phyloP scores from a whole-genome alignment of 768 basidiomycete species.

The Podaxis sp. region DNA sequence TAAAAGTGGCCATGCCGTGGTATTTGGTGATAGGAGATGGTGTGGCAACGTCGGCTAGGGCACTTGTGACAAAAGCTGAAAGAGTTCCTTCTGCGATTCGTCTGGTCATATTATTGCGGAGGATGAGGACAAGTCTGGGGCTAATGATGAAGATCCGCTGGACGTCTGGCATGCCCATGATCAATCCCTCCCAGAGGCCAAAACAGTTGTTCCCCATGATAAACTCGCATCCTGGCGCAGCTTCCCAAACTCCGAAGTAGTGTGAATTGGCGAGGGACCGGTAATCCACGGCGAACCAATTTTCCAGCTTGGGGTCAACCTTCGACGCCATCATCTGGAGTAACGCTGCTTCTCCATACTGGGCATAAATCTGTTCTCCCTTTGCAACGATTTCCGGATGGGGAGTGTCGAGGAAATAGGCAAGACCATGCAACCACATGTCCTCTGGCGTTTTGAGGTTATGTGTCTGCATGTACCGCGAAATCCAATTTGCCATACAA shows the following conservation, averaged over 20 bases:
- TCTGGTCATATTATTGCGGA: constrained; percentile 17
- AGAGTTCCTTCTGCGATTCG: not conserved
- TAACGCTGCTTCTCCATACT: constrained; percentile 4
- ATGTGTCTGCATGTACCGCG: constrained; percentile 18
- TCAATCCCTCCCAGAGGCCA: constrained; percentile 30
- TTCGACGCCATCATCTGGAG: constrained; percentile 3
- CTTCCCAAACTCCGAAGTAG: constrained; percentile 28
- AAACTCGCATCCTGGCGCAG: constrained; percentile 28
- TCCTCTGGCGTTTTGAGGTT: constrained; percentile 21
- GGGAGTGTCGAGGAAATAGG: constrained; percentile 27
- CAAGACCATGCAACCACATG: constrained; percentile 25
- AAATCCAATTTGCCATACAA: constrained; percentile 19
- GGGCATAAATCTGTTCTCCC: constrained; percentile 13
- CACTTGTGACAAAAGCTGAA: constrained; percentile 1
- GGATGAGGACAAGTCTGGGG: constrained; percentile 26
- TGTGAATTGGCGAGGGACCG: constrained; percentile 12
- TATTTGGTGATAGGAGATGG: not conserved
- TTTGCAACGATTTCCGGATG: constrained; percentile 19
- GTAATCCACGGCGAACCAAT: constrained; percentile 24
- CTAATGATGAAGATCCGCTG: constrained; percentile 31
- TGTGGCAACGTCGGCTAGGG: constrained; percentile 14
- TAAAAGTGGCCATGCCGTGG: not conserved
- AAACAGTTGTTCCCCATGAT: constrained; percentile 26
- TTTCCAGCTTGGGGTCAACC: constrained; percentile 18
- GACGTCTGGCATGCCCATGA: constrained; percentile 12